phyloP scores from a whole-genome alignment of 306 rosid genomes.

The Gastrolobium villosum region DNA sequence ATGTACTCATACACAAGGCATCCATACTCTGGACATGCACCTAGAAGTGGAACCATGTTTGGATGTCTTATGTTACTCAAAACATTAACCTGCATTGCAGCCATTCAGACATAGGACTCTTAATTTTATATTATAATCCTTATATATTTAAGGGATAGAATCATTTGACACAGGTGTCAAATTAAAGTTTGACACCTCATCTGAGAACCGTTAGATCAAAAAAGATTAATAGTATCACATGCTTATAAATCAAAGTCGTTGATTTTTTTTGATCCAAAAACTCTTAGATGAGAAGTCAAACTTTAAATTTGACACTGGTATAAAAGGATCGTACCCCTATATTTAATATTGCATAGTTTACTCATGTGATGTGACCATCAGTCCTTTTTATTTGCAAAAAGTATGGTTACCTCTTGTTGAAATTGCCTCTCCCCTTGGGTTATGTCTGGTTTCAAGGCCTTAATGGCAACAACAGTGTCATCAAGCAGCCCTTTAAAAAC shows the following conservation, averaged over 20 bases:
- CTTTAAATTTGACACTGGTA: too few species aligned
- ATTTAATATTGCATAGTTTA: too few species aligned
- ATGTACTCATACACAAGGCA: constrained; percentile 79
- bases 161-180: too few species aligned
- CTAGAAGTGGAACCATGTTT: constrained; percentile 76
- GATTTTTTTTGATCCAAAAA: too few species aligned
- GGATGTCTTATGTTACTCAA: constrained; percentile 77
- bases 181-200: too few species aligned
- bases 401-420: constrained; percentile 73
- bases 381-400: neutral
- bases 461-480: constrained; percentile 73
- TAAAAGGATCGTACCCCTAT: too few species aligned
- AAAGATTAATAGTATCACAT: too few species aligned
- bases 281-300: too few species aligned
- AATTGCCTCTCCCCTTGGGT: constrained; percentile 79
- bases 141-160: neutral
- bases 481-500: constrained; percentile 73
- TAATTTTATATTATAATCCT: neutral
- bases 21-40: constrained; percentile 86
- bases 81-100: constrained; percentile 70
- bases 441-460: constrained; percentile 78
- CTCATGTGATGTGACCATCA: neutral
- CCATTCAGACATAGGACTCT: neutral
- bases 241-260: too few species aligned
- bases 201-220: too few species aligned